Evolutionary conservation across 495 filamentous ascomycete species (phyloP).

Genomic region (Neurospora sp.): DNA sequence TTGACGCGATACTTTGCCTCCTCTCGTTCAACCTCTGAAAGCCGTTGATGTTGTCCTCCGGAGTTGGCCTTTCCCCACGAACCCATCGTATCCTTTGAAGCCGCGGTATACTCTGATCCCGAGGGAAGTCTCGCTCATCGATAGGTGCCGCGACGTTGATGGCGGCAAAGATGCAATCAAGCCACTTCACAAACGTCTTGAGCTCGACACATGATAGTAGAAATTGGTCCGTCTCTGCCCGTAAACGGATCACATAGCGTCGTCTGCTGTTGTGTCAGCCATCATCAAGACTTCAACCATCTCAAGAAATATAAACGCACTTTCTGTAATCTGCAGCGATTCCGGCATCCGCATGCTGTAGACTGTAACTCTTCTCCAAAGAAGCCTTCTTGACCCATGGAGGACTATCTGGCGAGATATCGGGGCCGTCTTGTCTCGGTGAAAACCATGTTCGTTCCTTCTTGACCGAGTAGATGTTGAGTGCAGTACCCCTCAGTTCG

Average conservation of each 20-base stretch:
- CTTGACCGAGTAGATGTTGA: constrained; percentile 47
- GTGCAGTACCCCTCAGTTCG: constrained; percentile 48
- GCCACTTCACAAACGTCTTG: constrained; percentile 45
- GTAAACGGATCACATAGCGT: constrained; percentile 50
- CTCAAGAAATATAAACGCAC: constrained; percentile 20
- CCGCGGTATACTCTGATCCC: constrained; percentile 42
- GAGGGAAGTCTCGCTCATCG: constrained; percentile 48
- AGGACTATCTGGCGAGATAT: constrained; percentile 31
- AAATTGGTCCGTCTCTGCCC: constrained; percentile 56
- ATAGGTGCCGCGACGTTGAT: constrained; percentile 51
- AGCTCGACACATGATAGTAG: constrained; percentile 45
- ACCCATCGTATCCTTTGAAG: constrained; percentile 32
- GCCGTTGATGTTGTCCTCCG: constrained; percentile 16
- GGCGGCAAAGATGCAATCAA: constrained; percentile 57
- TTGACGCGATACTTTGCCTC: constrained; percentile 1
- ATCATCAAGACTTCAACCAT: neutral
- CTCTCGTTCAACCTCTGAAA: constrained; percentile 15
- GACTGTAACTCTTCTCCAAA: constrained; percentile 46
- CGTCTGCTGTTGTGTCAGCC: constrained; percentile 24
- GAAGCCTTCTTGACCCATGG: constrained; percentile 32
- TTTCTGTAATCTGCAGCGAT: constrained; percentile 54
- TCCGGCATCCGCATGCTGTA: constrained; percentile 57
- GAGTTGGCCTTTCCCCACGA: constrained; percentile 18
- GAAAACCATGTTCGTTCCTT: constrained; percentile 30
- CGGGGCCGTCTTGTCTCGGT: constrained; percentile 18